Conservation (phyloP, 805 yeast species). For the Ogataea sp. region DNA sequence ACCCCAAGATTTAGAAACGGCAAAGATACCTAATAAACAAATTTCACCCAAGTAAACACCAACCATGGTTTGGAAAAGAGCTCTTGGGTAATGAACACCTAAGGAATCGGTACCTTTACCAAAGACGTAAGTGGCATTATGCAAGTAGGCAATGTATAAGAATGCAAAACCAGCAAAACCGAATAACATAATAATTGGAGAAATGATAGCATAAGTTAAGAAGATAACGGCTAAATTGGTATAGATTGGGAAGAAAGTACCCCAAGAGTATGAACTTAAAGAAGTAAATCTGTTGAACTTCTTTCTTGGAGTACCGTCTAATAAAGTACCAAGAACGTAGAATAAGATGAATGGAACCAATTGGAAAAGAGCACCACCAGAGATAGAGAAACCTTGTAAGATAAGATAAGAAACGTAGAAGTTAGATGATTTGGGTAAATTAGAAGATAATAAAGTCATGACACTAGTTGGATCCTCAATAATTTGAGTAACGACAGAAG, state of each 20-base stretch:
- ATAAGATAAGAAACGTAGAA: conserved; percentile 62
- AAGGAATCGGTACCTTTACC: conserved; percentile 64
- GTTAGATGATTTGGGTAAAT: conserved; percentile 67
- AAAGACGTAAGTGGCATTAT: conserved; percentile 68
- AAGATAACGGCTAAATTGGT: conserved; percentile 63
- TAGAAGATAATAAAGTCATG: conserved; percentile 52
- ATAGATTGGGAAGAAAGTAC: conserved; percentile 71
- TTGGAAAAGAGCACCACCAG: conserved; percentile 62
- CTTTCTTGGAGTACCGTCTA: conserved; percentile 62
- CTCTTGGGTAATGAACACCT: conserved; percentile 83
- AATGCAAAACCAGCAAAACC: conserved; percentile 62
- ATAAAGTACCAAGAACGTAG: conserved; percentile 45
- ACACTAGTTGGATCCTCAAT: conserved; percentile 50
- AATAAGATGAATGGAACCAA: conserved; percentile 49
- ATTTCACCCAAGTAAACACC: conserved; percentile 87
- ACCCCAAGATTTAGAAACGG: conserved; percentile 93
- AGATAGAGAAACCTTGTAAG: conserved; percentile 58
- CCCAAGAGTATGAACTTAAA: conserved; percentile 55
- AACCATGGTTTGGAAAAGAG: conserved; percentile 77
- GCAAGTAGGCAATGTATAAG: conserved; percentile 68
- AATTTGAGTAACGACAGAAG: conserved; percentile 58
- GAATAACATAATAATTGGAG: conserved; percentile 79
- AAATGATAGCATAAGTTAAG: conserved; percentile 60
- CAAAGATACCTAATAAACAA: conserved; percentile 79
- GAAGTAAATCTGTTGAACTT: conserved; percentile 52